Conservation (phyloP, 441 rosid species). For the Adansonia rubrostipa region DNA sequence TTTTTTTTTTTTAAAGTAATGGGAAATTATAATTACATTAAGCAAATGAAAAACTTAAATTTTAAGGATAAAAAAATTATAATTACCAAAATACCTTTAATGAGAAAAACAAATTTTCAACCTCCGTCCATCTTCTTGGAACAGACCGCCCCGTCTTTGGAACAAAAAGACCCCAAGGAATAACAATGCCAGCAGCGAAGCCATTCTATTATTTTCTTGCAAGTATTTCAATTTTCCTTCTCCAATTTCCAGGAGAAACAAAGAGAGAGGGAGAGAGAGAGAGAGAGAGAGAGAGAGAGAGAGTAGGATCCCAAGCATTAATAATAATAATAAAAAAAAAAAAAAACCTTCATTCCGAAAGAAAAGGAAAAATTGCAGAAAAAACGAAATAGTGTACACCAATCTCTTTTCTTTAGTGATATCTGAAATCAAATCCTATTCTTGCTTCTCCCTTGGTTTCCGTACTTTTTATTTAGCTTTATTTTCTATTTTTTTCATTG, state of each 20-base stretch:
- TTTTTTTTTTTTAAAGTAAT: no score
- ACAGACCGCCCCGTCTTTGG: no score
- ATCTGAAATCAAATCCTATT: conserved; percentile 73
- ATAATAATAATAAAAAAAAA: not conserved
- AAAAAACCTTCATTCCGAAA: not conserved
- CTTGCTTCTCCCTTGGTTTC: conserved; percentile 92
- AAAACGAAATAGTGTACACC: conserved; percentile 42
- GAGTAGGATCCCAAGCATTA: not conserved
- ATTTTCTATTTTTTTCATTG: not conserved
- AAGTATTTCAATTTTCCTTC: not conserved
- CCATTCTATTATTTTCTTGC: no score
- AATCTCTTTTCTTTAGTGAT: conserved; percentile 62
- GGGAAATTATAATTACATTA: no score
- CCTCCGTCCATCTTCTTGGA: no score
- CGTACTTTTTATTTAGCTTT: conserved; percentile 41
- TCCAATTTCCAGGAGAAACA: not conserved
- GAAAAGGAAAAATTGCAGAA: conserved; percentile 1
- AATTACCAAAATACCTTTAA: no score
- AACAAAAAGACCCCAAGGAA: not conserved
- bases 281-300: no score
- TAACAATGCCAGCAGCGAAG: not conserved
- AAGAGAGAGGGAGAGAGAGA: not conserved
- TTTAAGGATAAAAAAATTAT: no score
- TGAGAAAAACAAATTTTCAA: no score
- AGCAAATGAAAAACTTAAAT: no score